These are phyloP conservation scores for Neurospora sp. DNA, from an alignment of 495 filamentous ascomycete genomes.

Conservation along the genomic window DNA sequence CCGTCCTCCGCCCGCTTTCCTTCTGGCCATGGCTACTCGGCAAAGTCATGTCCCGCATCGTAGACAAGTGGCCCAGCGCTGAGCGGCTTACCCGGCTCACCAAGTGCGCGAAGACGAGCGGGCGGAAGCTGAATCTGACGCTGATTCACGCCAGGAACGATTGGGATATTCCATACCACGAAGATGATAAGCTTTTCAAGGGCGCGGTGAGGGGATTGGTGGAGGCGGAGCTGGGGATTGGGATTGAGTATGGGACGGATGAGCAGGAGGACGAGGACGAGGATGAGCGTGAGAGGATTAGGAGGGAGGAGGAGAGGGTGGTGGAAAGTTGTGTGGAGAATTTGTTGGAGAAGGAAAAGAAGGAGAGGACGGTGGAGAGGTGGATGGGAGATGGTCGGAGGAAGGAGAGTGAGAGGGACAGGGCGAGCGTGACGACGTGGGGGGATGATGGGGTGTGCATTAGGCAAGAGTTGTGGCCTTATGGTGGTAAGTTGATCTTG, in stretches of 20 bases:
- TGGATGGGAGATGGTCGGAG: slow-evolving; percentile 16
- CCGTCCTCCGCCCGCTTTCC: slow-evolving; percentile 64
- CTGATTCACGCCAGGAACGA: slow-evolving; percentile 70
- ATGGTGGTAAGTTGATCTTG: slow-evolving; percentile 40
- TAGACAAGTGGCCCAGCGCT: slow-evolving; percentile 45
- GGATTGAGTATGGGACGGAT: slow-evolving; percentile 13
- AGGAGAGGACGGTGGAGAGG: slow-evolving; percentile 22
- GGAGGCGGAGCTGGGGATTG: slow-evolving; percentile 3
- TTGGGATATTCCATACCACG: slow-evolving; percentile 59
- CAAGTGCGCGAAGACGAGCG: slow-evolving; percentile 31
- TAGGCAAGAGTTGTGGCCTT: slow-evolving; percentile 43
- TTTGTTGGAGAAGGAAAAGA: slow-evolving; percentile 24
- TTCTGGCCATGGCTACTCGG: slow-evolving; percentile 33
- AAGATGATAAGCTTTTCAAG: slow-evolving; percentile 46
- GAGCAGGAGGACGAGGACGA: slow-evolving; percentile 17
- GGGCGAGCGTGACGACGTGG: slow-evolving; percentile 31
- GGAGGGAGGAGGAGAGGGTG: slow-evolving; percentile 15
- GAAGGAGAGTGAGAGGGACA: neutral
- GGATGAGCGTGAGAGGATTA: neutral
- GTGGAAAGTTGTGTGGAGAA: slow-evolving; percentile 15
- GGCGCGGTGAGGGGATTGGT: slow-evolving; percentile 44
- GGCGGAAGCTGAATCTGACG: slow-evolving; percentile 47
- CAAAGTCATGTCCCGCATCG: slow-evolving; percentile 29
- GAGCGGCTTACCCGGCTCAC: slow-evolving; percentile 35
- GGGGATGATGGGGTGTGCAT: slow-evolving; percentile 31